phyloP scores from a whole-genome alignment of 768 basidiomycete genomes.

The Neoboletus magnificus region DNA sequence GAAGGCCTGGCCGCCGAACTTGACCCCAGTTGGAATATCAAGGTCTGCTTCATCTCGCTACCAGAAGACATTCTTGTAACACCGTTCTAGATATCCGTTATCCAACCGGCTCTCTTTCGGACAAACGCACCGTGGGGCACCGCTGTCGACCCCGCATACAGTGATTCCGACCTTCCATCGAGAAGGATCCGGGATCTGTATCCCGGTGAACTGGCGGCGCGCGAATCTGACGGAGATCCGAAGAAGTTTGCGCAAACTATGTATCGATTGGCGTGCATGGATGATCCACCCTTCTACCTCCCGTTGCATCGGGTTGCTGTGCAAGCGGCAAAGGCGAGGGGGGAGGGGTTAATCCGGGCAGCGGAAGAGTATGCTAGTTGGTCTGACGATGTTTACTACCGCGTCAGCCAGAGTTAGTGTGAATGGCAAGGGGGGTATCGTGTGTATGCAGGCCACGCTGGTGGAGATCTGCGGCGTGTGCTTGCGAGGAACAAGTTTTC shows the following conservation, averaged over 20 bases:
- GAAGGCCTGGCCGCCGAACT: slow-evolving; percentile 39
- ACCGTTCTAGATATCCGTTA: slow-evolving; percentile 18
- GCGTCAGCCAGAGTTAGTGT: slow-evolving; percentile 3
- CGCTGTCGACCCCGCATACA: slow-evolving; percentile 22
- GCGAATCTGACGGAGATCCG: slow-evolving; percentile 16
- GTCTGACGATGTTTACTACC: slow-evolving; percentile 26
- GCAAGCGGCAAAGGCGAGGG: slow-evolving; percentile 20
- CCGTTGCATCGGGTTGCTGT: slow-evolving; percentile 24
- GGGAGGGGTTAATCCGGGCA: slow-evolving; percentile 20
- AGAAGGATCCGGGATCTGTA: slow-evolving; percentile 9
- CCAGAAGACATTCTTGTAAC: not conserved
- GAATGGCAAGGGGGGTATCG: not conserved
- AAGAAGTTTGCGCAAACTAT: slow-evolving; percentile 22
- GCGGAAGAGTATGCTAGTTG: slow-evolving; percentile 28
- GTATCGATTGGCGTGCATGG: slow-evolving; percentile 17
- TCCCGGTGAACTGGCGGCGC: slow-evolving; percentile 5
- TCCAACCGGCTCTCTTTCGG: slow-evolving; percentile 25
- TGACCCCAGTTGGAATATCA: slow-evolving; percentile 48
- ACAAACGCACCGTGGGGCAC: slow-evolving; percentile 8
- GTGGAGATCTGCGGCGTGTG: too few species aligned
- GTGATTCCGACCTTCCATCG: slow-evolving; percentile 15
- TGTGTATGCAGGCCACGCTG: not conserved
- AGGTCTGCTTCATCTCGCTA: slow-evolving; percentile 26
- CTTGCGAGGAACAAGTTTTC: too few species aligned
- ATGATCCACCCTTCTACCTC: slow-evolving; percentile 25